These are phyloP conservation scores for Fusarium virguliforme DNA, from an alignment of 2,329 filamentous ascomycete genomes.

Conservation along the genomic window DNA sequence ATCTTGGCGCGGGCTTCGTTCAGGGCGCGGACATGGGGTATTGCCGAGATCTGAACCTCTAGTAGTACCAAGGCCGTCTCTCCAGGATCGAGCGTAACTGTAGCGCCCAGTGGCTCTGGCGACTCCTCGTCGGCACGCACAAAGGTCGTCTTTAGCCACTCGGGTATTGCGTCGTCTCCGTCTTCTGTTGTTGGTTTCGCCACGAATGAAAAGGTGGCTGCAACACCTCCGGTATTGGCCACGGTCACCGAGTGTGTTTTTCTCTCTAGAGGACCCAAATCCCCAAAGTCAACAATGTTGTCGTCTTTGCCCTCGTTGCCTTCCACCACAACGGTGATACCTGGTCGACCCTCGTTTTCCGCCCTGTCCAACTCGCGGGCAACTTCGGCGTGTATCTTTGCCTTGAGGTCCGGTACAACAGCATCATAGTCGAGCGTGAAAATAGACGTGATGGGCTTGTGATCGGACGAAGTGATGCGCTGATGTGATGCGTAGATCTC, in stretches of 20 bases:
- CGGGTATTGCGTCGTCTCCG: constrained; percentile 61
- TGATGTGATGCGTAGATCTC: constrained; percentile 90
- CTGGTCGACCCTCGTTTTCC: constrained; percentile 91
- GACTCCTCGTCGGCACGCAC: constrained; percentile 60
- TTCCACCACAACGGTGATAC: constrained; percentile 87
- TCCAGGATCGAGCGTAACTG: constrained; percentile 84
- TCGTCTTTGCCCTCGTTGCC: constrained; percentile 61
- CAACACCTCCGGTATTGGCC: constrained; percentile 90
- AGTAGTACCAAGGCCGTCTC: constrained; percentile 83
- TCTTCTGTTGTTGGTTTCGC: constrained; percentile 74
- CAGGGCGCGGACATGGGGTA: constrained; percentile 76
- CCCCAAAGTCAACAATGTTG: constrained; percentile 81
- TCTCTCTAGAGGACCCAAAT: constrained; percentile 78
- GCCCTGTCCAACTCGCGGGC: constrained; percentile 89
- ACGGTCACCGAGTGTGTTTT: constrained; percentile 82
- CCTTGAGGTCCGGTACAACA: constrained; percentile 87
- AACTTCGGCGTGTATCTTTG: constrained; percentile 87
- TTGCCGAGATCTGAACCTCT: constrained; percentile 75
- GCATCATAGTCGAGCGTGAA: constrained; percentile 91
- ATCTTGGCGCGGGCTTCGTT: constrained; percentile 78
- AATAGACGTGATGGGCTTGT: constrained; percentile 89
- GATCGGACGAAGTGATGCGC: constrained; percentile 90
- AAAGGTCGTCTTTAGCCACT: constrained; percentile 82
- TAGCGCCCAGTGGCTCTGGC: constrained; percentile 56
- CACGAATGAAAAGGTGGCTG: constrained; percentile 85